phyloP scores from a whole-genome alignment of 345 rosid species.

The Salix arbutifolia region DNA sequence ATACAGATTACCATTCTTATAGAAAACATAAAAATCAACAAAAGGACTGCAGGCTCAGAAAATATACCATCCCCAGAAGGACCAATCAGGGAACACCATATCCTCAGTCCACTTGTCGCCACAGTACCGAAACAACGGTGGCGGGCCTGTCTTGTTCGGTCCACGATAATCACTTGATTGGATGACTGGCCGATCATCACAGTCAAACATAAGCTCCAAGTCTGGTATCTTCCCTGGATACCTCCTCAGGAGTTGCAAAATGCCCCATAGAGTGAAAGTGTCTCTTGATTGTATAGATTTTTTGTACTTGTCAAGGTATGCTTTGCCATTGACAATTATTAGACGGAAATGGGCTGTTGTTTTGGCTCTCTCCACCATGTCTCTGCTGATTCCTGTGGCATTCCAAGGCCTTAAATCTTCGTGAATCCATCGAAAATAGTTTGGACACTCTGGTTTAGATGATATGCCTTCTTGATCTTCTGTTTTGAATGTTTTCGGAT shows the following conservation, averaged over 20 bases:
- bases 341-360: conserved; percentile 58
- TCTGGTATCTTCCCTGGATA: conserved; percentile 70
- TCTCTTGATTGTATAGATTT: conserved; percentile 49
- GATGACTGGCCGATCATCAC: conserved; percentile 49
- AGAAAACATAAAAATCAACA: background rate
- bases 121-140: conserved; percentile 66
- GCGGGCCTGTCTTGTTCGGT: conserved; percentile 32
- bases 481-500: background rate
- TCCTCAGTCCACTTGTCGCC: conserved; percentile 46
- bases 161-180: conserved; percentile 29
- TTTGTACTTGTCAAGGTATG: conserved; percentile 50
- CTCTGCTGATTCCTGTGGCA: conserved; percentile 52
- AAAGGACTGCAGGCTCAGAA: background rate
- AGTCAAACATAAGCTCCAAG: conserved; percentile 70
- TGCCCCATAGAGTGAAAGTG: conserved; percentile 59
- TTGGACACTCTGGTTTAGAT: background rate
- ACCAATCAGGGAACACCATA: conserved; percentile 76
- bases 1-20: background rate
- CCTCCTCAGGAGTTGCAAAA: conserved; percentile 60
- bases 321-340: conserved; percentile 52
- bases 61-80: conserved; percentile 83
- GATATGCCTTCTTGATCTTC: background rate
- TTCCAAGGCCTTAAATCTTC: conserved; percentile 73
- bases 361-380: conserved; percentile 46
- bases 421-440: conserved; percentile 71